phyloP scores from a whole-genome alignment of 345 rosid genomes.

The Eucalyptus marginata region DNA sequence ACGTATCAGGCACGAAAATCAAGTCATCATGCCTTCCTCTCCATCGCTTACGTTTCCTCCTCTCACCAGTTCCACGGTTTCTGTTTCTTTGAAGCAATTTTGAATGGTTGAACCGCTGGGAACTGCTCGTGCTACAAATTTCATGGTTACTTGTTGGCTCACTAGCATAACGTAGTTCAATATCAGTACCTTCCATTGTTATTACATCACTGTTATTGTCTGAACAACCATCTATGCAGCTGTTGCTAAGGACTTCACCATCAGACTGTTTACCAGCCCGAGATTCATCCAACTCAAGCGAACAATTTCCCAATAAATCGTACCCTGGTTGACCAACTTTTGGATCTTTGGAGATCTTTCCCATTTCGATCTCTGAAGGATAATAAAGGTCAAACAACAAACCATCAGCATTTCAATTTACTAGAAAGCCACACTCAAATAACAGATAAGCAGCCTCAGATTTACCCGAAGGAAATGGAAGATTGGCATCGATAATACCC shows the following conservation, averaged over 20 bases:
- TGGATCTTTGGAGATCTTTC: conserved; percentile 11
- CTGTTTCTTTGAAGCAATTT: conserved; percentile 34
- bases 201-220: conserved; percentile 31
- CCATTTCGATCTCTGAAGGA: conserved; percentile 1
- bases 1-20: conserved; percentile 19
- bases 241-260: conserved; percentile 27
- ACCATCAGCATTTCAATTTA: neutral
- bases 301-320: conserved; percentile 32
- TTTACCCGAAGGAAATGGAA: conserved; percentile 23
- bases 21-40: conserved; percentile 69
- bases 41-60: conserved; percentile 91
- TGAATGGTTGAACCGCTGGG: conserved; percentile 33
- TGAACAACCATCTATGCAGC: conserved; percentile 20
- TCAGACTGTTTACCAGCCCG: conserved; percentile 35
- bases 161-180: conserved; percentile 42
- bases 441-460: neutral
- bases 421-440: neutral
- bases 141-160: conserved; percentile 35
- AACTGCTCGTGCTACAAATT: conserved; percentile 84
- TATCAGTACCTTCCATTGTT: conserved; percentile 32
- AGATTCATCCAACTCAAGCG: conserved; percentile 37
- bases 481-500: conserved; percentile 63
- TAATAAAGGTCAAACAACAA: neutral
- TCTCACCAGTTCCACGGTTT: conserved; percentile 38
- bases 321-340: conserved; percentile 28